Percentiles rank a stretch among this genome's conserved stretches.
Conservation (phyloP, 2,329 filamentous ascomycete genomes). For the Verticillium albo-atrum region DNA sequence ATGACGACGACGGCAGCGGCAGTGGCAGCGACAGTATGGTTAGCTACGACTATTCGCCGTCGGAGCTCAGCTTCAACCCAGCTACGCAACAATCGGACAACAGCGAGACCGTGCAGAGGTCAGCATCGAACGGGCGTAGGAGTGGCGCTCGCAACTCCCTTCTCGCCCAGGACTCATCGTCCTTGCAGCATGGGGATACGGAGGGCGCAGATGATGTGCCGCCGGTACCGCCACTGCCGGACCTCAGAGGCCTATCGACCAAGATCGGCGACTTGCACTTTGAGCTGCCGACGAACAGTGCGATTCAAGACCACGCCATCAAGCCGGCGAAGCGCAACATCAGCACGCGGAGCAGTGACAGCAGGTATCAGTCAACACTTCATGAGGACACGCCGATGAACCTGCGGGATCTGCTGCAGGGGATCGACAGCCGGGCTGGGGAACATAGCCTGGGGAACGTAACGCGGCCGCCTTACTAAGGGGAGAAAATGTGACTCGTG, state of each 20-base stretch:
- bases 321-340: slow-evolving; percentile 30
- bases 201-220: slow-evolving; percentile 38
- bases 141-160: slow-evolving; percentile 40
- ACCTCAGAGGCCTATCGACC: slow-evolving; percentile 21
- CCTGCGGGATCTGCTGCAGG: slow-evolving; percentile 42
- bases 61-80: slow-evolving; percentile 59
- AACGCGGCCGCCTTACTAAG: slow-evolving; percentile 44
- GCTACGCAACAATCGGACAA: slow-evolving; percentile 12
- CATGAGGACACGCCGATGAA: slow-evolving; percentile 34
- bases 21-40: slow-evolving; percentile 64
- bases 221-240: slow-evolving; percentile 52
- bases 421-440: slow-evolving; percentile 43
- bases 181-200: slow-evolving; percentile 19
- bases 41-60: slow-evolving; percentile 64
- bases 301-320: slow-evolving; percentile 29
- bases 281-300: slow-evolving; percentile 15
- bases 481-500: neutral
- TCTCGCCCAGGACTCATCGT: slow-evolving; percentile 23
- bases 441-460: slow-evolving; percentile 42
- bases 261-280: slow-evolving; percentile 20
- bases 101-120: slow-evolving; percentile 18
- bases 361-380: slow-evolving; percentile 26
- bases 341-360: slow-evolving; percentile 38
- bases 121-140: slow-evolving; percentile 30
- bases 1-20: slow-evolving; percentile 55